Conservation (phyloP, 805 yeast species). For the Brettanomyces sp. region DNA sequence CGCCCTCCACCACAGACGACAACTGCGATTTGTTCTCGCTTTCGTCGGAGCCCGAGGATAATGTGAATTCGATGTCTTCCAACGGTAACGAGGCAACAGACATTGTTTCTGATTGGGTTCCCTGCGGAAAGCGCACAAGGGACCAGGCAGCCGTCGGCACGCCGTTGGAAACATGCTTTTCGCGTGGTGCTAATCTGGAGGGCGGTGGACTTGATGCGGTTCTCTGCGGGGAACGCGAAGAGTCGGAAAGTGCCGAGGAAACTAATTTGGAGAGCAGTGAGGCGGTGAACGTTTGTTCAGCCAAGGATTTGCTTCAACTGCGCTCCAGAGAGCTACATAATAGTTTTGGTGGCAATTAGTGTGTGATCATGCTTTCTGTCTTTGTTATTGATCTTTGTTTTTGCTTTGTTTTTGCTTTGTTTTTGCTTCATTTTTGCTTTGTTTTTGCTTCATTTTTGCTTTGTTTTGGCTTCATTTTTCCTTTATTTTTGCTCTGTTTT, state of each 20-base stretch:
- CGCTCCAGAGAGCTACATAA: slow-evolving; percentile 13
- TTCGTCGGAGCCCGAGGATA: background rate
- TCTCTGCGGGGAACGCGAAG: background rate
- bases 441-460: background rate
- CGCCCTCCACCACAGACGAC: slow-evolving; percentile 1
- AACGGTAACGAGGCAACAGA: slow-evolving; percentile 3
- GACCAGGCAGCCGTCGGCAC: background rate
- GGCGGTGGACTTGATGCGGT: background rate
- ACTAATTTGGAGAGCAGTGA: slow-evolving; percentile 11
- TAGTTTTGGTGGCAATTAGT: slow-evolving; percentile 2
- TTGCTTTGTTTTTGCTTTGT: background rate
- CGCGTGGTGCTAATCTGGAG: background rate
- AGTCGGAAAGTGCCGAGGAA: slow-evolving; percentile 9
- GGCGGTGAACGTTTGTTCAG: slow-evolving; percentile 18
- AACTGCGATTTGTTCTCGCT: slow-evolving; percentile 1
- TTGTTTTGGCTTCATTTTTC: background rate
- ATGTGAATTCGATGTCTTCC: slow-evolving; percentile 1
- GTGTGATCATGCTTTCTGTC: too few species aligned
- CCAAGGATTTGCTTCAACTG: slow-evolving; percentile 15
- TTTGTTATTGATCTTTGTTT: too few species aligned
- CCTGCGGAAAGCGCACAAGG: background rate
- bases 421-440: background rate
- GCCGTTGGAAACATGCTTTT: background rate
- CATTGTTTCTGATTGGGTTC: slow-evolving; percentile 9
- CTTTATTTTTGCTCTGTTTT: too few species aligned